These are phyloP conservation scores for Scutellaria galericulata DNA, from an alignment of 257 asterid genomes.

Conservation along the genomic window DNA sequence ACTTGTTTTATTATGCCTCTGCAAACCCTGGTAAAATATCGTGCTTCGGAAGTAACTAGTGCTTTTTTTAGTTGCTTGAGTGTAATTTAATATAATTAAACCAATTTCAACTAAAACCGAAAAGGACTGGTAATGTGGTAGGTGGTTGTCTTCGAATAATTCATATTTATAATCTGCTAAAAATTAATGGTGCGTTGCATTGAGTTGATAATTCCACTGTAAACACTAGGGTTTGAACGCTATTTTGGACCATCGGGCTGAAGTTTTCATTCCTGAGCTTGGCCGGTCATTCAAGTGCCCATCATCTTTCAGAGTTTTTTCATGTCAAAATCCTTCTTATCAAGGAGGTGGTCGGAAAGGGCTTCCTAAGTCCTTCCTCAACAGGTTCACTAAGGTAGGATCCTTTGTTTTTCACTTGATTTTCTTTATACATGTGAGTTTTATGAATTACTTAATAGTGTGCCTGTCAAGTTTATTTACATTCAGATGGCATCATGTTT, in stretches of 20 bases:
- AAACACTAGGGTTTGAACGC: slow-evolving; percentile 82
- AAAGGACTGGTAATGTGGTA: slow-evolving; percentile 11
- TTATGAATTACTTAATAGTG: not conserved
- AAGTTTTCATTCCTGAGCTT: slow-evolving; percentile 95
- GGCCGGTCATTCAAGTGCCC: slow-evolving; percentile 88
- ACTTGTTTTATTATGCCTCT: slow-evolving; percentile 3
- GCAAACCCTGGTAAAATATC: not conserved
- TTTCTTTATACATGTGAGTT: slow-evolving; percentile 13
- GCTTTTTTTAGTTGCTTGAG: not conserved
- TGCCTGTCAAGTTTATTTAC: slow-evolving; percentile 26
- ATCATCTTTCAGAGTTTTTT: slow-evolving; percentile 84
- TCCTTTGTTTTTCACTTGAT: slow-evolving; percentile 10
- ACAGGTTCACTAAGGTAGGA: slow-evolving; percentile 91
- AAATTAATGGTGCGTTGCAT: slow-evolving; percentile 20
- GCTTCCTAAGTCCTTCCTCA: slow-evolving; percentile 94
- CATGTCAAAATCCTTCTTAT: slow-evolving; percentile 93
- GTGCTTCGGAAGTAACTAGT: slow-evolving; percentile 6
- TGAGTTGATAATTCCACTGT: slow-evolving; percentile 27
- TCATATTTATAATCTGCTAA: not conserved
- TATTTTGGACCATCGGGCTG: slow-evolving; percentile 96
- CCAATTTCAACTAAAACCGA: slow-evolving; percentile 14
- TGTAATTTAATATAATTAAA: not conserved
- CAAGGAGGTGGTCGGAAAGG: slow-evolving; percentile 99
- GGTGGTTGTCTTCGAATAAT: slow-evolving; percentile 9
- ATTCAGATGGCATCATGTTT: not conserved